Conservation (phyloP, 2,329 filamentous ascomycete genomes). For the Dryadomyces sulphureus region DNA sequence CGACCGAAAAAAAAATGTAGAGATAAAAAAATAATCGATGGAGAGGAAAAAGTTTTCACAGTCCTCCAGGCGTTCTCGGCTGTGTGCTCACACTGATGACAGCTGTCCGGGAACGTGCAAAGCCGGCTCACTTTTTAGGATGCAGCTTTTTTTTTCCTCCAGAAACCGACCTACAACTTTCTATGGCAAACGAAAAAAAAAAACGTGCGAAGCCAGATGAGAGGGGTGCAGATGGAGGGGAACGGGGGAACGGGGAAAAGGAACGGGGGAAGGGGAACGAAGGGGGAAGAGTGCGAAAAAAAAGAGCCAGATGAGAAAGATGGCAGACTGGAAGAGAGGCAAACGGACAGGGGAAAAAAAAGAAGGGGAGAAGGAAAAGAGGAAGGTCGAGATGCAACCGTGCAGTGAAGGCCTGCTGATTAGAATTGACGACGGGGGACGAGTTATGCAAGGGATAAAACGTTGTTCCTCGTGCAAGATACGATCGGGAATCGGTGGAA, state of each 20-base stretch:
- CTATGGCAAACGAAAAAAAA: no score
- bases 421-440: constrained; percentile 1
- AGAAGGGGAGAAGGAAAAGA: not conserved
- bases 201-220: no score
- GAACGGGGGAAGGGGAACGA: not conserved
- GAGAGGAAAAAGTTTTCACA: constrained; percentile 3
- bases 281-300: not conserved
- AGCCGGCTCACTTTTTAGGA: no score
- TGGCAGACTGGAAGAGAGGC: no score
- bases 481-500: constrained; percentile 15
- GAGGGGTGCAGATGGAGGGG: no score
- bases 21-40: not conserved
- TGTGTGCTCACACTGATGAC: not conserved
- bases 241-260: not conserved
- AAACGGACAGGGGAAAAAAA: not conserved
- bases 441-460: constrained; percentile 9
- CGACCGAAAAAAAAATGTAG: constrained; percentile 2
- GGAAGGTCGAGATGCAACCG: not conserved
- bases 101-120: not conserved
- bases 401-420: constrained; percentile 7
- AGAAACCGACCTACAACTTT: no score
- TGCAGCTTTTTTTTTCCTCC: no score
- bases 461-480: not conserved
- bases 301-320: not conserved
- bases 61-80: constrained; percentile 2